A percentile compares a stretch with the other conserved stretches of the same genome.
Evolutionary conservation across 345 rosid species (phyloP).

Genomic region (Hirschfeldia incana): DNA sequence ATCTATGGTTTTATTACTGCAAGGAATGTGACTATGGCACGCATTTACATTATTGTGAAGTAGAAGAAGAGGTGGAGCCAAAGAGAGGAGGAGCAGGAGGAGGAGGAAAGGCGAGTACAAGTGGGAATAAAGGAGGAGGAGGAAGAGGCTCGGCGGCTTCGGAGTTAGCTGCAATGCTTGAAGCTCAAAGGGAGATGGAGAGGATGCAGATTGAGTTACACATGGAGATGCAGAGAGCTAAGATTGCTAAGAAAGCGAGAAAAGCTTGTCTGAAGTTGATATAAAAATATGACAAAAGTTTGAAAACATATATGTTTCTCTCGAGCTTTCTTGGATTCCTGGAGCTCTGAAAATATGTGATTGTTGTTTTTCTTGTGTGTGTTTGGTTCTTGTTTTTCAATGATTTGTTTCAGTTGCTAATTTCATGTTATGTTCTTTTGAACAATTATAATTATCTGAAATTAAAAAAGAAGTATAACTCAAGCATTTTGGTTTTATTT

Average conservation of each 20-base stretch:
- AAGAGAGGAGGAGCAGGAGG: constrained; percentile 19
- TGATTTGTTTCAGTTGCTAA: background rate
- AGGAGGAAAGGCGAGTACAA: background rate
- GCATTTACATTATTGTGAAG: constrained; percentile 34
- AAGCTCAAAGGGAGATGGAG: constrained; percentile 41
- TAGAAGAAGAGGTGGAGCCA: constrained; percentile 12
- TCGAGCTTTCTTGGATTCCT: constrained; percentile 16
- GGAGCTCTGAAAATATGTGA: constrained; percentile 1
- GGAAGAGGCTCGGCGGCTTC: constrained; percentile 23
- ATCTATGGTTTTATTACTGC: constrained; percentile 35
- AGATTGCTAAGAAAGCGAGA: constrained; percentile 26
- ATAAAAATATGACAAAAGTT: background rate
- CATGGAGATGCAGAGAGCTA: constrained; percentile 36
- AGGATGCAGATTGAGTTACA: constrained; percentile 35
- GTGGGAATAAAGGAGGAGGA: constrained; percentile 21
- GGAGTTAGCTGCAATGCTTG: constrained; percentile 36
- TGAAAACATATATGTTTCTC: background rate
- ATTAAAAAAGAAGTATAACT: background rate
- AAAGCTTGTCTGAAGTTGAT: constrained; percentile 29
- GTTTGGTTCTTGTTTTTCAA: constrained; percentile 16
- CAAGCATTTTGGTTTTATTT: background rate
- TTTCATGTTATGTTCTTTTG: background rate
- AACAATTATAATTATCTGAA: background rate
- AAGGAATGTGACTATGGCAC: constrained; percentile 37
- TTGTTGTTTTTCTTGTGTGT: background rate